Evolutionary conservation across 192 early-diverging fungal genomes (phyloP).

Genomic region (Coemansia pectinata): DNA sequence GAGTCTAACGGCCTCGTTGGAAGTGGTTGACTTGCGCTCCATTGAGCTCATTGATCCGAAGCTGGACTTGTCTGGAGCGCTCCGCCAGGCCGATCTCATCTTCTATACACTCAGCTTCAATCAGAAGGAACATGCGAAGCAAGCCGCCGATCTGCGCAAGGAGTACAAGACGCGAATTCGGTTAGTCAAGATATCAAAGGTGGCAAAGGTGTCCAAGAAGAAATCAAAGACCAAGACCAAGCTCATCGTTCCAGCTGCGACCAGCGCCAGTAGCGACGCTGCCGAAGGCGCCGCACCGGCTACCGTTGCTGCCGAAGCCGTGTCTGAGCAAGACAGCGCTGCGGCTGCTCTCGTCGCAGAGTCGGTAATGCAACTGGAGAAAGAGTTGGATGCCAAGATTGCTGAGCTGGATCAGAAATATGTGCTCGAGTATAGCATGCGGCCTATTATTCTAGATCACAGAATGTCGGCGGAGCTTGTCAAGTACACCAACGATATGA

Average conservation of each 20-base stretch:
- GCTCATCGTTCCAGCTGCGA: neutral
- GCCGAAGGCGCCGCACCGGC: neutral
- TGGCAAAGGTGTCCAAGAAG: slow-evolving; percentile 3
- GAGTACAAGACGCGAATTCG: neutral
- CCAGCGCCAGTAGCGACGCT: neutral
- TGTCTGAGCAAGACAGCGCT: neutral
- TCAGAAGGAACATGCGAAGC: neutral
- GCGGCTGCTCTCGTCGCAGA: slow-evolving; percentile 1
- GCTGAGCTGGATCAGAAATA: slow-evolving; percentile 38
- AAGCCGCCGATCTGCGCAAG: neutral
- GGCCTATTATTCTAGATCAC: slow-evolving; percentile 11
- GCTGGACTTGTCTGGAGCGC: slow-evolving; percentile 26
- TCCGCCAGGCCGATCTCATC: slow-evolving; percentile 41
- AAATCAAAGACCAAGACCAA: slow-evolving; percentile 13
- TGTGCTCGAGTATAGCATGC: slow-evolving; percentile 1
- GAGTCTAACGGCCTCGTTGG: slow-evolving; percentile 3
- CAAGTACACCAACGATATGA: slow-evolving; percentile 5
- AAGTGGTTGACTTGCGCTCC: slow-evolving; percentile 16
- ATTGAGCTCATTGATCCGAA: slow-evolving; percentile 37
- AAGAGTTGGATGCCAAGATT: slow-evolving; percentile 34
- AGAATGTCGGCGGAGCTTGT: neutral
- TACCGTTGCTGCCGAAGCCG: slow-evolving; percentile 6
- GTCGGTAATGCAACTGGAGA: slow-evolving; percentile 31
- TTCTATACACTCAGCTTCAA: slow-evolving; percentile 34
- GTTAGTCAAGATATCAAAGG: neutral